Conservation (phyloP, 2,329 filamentous ascomycete genomes). For the Colletotrichum liaoningense region DNA sequence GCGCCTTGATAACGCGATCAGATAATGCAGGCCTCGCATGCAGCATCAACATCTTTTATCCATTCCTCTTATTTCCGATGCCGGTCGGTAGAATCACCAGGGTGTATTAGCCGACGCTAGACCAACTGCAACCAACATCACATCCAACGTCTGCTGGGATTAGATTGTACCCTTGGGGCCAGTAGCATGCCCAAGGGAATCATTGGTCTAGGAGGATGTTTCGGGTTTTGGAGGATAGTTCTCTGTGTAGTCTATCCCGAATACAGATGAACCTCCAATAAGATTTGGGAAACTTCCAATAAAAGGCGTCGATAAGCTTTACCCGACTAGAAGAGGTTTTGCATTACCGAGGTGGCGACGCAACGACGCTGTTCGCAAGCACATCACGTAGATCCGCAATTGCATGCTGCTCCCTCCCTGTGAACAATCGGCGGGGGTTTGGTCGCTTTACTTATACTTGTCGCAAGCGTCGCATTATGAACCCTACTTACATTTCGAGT, state of each 20-base stretch:
- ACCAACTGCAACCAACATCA: neutral
- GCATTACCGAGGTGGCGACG: slow-evolving; percentile 18
- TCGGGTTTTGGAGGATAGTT: neutral
- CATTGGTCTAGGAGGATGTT: neutral
- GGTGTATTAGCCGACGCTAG: slow-evolving; percentile 1
- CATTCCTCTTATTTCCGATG: neutral
- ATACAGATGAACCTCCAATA: neutral
- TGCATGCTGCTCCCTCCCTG: slow-evolving; percentile 9
- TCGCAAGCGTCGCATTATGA: neutral
- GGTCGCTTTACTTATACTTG: neutral
- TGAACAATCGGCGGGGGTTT: neutral
- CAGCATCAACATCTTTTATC: neutral
- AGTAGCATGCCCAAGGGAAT: neutral
- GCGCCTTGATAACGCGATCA: slow-evolving; percentile 28
- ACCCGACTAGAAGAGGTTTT: neutral
- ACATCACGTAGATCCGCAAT: slow-evolving; percentile 31
- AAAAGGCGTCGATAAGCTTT: neutral
- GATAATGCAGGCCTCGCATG: slow-evolving; percentile 11
- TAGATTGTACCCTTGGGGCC: neutral
- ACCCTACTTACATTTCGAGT: neutral
- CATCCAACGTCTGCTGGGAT: neutral
- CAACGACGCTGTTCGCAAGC: neutral
- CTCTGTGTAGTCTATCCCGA: neutral
- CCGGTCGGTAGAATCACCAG: neutral
- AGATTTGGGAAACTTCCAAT: neutral